Evolutionary conservation across 768 basidiomycete genomes (phyloP), one percentile per base, ranked within the genome.

Genomic region (Lanmaoa pseudosensibilis): DNA sequence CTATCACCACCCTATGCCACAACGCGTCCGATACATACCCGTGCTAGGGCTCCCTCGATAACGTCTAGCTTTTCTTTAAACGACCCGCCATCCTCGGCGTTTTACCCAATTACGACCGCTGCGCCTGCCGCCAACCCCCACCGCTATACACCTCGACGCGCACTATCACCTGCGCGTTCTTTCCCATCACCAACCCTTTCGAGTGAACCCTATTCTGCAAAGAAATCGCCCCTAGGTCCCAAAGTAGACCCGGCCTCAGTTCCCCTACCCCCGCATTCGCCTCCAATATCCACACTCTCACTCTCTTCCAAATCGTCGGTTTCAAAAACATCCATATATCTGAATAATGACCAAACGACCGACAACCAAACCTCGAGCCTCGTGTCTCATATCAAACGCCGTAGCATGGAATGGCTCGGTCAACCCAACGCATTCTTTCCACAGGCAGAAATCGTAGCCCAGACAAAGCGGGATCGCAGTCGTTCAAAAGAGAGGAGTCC

Each of bases 291-390:
- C 21, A 77, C 85, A 0, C 60, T 91, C 16, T 92, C 90, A 1
- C 81, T 86, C 62, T 91, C 90, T n/a, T 90, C 90, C 4, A 82
- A 75, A n/a, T 90, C 88, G 2, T 88, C 87, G 3, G 73, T 78
- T 13, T 87, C 87, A 1, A 75, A 72, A 13, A 82, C 84, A 0
- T 82, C 85, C 2, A 58, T 73, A 13, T 80, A 79, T 1, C 68
- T 65, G 18, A 65, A 71, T 37, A 67, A 63, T 15, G 76, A 75
- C 32, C 80, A 79, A 3, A 67, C 65, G 21, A 64, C 21, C 74
- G 79, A 57, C 66, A 68, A 37, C 72, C 77, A 52, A 74, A 72
- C 60, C 8, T 67, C 77, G 1, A 79, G 78, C 1, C 59, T 81
- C 39, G 73, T 78, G 58, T 80, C 77, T 25, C 74, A 82, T 25